Percentiles rank a stretch among this genome's conserved stretches.
Evolutionary conservation across 164 flowering plant species (phyloP).

Genomic region (Vitis riparia): DNA sequence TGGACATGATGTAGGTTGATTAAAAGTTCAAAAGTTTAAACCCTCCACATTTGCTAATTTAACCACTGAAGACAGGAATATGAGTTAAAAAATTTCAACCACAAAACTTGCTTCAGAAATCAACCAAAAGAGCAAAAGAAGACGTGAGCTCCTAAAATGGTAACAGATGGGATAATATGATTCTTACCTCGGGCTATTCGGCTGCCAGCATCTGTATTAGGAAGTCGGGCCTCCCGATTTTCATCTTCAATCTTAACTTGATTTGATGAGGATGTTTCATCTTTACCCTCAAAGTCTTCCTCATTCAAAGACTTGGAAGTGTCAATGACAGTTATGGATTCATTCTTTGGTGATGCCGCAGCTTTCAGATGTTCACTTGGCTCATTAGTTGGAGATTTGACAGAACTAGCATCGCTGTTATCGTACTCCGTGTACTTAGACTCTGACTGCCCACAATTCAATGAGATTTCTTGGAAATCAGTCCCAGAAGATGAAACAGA

Average conservation of each 20-base stretch:
- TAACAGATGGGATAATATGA: background rate
- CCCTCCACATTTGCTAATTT: background rate
- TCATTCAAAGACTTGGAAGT: slow-evolving; percentile 13
- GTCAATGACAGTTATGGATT: slow-evolving; percentile 13
- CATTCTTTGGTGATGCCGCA: slow-evolving; percentile 16
- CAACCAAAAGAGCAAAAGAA: background rate
- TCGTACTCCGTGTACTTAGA: slow-evolving; percentile 26
- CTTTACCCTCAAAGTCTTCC: slow-evolving; percentile 26
- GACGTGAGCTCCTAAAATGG: background rate
- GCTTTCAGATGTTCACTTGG: slow-evolving; percentile 21
- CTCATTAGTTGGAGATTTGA: slow-evolving; percentile 14
- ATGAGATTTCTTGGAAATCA: slow-evolving; percentile 25
- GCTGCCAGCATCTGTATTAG: slow-evolving; percentile 25
- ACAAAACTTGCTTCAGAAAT: background rate
- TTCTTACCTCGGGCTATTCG: slow-evolving; percentile 60
- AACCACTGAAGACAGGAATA: background rate
- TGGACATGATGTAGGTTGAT: background rate
- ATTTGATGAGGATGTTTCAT: slow-evolving; percentile 30
- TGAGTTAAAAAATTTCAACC: background rate
- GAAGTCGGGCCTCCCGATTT: slow-evolving; percentile 31
- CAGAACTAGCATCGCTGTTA: slow-evolving; percentile 16
- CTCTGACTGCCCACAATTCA: slow-evolving; percentile 16
- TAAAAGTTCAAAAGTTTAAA: background rate
- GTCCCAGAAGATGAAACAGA: slow-evolving; percentile 21
- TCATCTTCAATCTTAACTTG: slow-evolving; percentile 33